Evolutionary conservation across 257 asterid species (phyloP), one percentile per base, ranked within the genome.

Genomic region (Solanum etuberosum): DNA sequence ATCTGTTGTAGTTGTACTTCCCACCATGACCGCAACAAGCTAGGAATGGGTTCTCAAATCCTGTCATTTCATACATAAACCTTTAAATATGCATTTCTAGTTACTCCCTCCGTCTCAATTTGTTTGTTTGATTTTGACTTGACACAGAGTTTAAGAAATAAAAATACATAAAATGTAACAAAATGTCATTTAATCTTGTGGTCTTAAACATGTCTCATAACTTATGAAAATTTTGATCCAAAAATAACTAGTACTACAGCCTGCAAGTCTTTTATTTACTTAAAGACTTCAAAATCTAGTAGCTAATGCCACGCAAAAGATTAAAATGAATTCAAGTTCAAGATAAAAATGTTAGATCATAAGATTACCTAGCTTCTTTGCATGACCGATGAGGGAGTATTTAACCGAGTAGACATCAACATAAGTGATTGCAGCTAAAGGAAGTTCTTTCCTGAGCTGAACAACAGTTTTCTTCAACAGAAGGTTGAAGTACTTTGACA

Each of bases 21-120:
- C 98, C 98, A 32, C 97, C 98, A 90, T 90, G 93, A 3, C 98
- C 98, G 85, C 98, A 95, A 80, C 98, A 95, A 89, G 87, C 96
- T 35, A 92, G 88, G 83, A 95, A 92, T 5, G 96, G 97, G 80
- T 92, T 85, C 90, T 87, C 94, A 65, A 94, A 95, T 23, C 98
- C 98, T 95, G 93, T 90, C 84, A 85, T 42, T 77, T 67, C 68
- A 84, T 21, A 48, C 13, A 32, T 20, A 38, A 38, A 85, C 78
- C 27, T 13, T 40, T 38, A 81, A 54, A 48, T 59, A 35, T 59
- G 71, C n/a, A 77, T 65, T 14, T 80, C 42, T 8, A 80, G 40
- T 29, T 80, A n/a, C 32, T n/a, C 70, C 70, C 2, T 61, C 16
- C 70, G 1, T 61, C 16, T n/a, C 70, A 61, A 61, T 61, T 61